Percentiles rank a stretch among this genome's conserved stretches.
phyloP scores from a whole-genome alignment of 495 filamentous ascomycete genomes.

The Hyaloscypha finlandica region DNA sequence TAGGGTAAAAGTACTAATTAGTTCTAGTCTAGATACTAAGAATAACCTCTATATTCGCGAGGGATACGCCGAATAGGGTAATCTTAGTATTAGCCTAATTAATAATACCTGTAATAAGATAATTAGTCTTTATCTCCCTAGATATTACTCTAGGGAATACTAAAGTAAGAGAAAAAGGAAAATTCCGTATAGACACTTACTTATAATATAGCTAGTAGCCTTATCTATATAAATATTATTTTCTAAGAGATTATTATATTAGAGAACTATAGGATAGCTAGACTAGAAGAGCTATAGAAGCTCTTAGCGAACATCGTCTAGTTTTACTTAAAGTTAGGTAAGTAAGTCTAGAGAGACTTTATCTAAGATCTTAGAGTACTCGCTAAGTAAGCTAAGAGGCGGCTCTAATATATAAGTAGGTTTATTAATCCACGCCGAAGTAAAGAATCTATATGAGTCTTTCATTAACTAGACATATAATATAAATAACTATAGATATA shows the following conservation, averaged over 20 bases:
- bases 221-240: slow-evolving; percentile 22
- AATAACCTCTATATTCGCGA: slow-evolving; percentile 20
- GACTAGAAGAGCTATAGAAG: slow-evolving; percentile 18
- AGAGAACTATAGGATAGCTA: slow-evolving; percentile 16
- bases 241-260: slow-evolving; percentile 21
- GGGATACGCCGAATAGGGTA: slow-evolving; percentile 19
- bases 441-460: slow-evolving; percentile 29
- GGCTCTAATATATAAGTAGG: slow-evolving; percentile 14
- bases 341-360: slow-evolving; percentile 21
- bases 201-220: slow-evolving; percentile 18
- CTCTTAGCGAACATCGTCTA: slow-evolving; percentile 15
- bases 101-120: slow-evolving; percentile 21
- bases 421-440: slow-evolving; percentile 31
- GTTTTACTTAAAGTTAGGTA: slow-evolving; percentile 15
- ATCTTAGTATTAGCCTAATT: slow-evolving; percentile 21
- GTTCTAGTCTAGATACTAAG: slow-evolving; percentile 27
- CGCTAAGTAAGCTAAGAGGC: slow-evolving; percentile 21
- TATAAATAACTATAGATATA: slow-evolving; percentile 13
- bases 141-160: slow-evolving; percentile 21
- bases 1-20: slow-evolving; percentile 27
- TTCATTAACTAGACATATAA: slow-evolving; percentile 13
- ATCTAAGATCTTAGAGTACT: slow-evolving; percentile 21
- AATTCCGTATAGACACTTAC: slow-evolving; percentile 22
- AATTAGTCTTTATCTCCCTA: slow-evolving; percentile 24
- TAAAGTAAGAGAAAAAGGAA: slow-evolving; percentile 21